A percentile compares a stretch with the other conserved stretches of the same genome.
Evolutionary conservation across 2,329 filamentous ascomycete species (phyloP).

Genomic region (Arthrobotrys conoides): DNA sequence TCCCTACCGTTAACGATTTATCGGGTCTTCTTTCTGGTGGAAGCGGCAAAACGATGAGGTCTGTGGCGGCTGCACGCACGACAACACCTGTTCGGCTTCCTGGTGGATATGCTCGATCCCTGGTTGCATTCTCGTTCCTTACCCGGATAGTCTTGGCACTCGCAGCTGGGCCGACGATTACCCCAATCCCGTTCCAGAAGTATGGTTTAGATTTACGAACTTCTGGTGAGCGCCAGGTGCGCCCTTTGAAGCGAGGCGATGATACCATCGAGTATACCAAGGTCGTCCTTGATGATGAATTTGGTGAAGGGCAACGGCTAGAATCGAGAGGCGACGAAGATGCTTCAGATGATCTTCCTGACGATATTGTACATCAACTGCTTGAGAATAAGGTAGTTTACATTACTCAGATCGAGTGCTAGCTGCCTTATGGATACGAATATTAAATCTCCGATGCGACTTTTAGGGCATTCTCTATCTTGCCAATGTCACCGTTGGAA

Average conservation of each 20-base stretch:
- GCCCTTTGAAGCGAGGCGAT: neutral
- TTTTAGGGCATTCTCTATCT: slow-evolving; percentile 53
- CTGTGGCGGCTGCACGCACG: slow-evolving; percentile 30
- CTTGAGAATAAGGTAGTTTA: slow-evolving; percentile 47
- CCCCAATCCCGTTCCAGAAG: slow-evolving; percentile 43
- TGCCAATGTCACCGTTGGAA: slow-evolving; percentile 53
- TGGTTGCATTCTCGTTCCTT: slow-evolving; percentile 32
- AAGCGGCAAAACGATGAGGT: slow-evolving; percentile 50
- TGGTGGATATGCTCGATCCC: slow-evolving; percentile 19
- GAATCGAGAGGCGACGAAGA: slow-evolving; percentile 33
- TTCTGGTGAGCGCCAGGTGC: neutral
- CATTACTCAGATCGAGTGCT: neutral
- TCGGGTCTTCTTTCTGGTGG: slow-evolving; percentile 32
- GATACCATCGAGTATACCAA: neutral
- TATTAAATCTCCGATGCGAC: neutral
- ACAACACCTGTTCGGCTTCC: slow-evolving; percentile 35
- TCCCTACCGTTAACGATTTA: slow-evolving; percentile 25
- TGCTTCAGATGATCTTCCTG: slow-evolving; percentile 1
- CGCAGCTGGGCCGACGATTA: slow-evolving; percentile 15
- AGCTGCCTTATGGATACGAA: neutral
- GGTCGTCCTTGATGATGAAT: neutral
- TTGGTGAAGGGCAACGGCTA: slow-evolving; percentile 2
- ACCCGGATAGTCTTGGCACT: slow-evolving; percentile 33
- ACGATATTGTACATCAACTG: slow-evolving; percentile 47
- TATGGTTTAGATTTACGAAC: slow-evolving; percentile 24